Conservation (phyloP, 257 asterid genomes). For the Nicotiana noctiflora region DNA sequence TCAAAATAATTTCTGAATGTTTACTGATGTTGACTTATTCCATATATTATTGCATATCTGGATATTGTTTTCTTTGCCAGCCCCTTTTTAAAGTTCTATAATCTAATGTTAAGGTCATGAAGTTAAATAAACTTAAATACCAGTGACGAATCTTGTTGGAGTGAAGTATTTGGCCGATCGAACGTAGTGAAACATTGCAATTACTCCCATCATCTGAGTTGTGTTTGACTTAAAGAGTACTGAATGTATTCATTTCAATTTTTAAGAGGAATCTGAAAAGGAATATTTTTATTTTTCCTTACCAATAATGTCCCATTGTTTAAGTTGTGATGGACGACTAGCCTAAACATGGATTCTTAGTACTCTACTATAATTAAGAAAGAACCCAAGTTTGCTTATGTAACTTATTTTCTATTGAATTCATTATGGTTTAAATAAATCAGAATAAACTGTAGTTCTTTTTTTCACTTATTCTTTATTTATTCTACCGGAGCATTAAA, state of each 20-base stretch:
- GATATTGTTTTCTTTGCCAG: not conserved
- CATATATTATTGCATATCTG: too few relatives aligned
- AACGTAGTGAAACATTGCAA: not conserved
- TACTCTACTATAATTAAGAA: not conserved
- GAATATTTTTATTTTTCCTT: not conserved
- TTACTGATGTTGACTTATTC: too few relatives aligned
- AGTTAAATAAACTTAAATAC: not conserved
- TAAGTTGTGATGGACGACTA: not conserved
- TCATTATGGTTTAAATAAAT: not conserved
- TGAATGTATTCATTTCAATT: not conserved
- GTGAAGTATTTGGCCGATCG: not conserved
- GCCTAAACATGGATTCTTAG: not conserved
- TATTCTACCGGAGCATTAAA: not conserved
- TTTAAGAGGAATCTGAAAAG: not conserved
- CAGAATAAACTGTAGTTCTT: not conserved
- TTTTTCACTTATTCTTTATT: not conserved
- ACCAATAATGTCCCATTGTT: not conserved
- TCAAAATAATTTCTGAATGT: too few relatives aligned
- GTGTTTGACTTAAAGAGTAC: not conserved
- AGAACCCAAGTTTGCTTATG: not conserved
- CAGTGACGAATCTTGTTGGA: not conserved
- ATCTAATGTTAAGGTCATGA: not conserved
- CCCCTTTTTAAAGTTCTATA: not conserved
- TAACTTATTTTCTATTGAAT: not conserved
- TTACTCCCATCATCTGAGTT: not conserved